Evolutionary conservation across 805 yeast genomes (phyloP), one percentile per base, ranked within the genome.

Genomic region (Suhomyces sp.): DNA sequence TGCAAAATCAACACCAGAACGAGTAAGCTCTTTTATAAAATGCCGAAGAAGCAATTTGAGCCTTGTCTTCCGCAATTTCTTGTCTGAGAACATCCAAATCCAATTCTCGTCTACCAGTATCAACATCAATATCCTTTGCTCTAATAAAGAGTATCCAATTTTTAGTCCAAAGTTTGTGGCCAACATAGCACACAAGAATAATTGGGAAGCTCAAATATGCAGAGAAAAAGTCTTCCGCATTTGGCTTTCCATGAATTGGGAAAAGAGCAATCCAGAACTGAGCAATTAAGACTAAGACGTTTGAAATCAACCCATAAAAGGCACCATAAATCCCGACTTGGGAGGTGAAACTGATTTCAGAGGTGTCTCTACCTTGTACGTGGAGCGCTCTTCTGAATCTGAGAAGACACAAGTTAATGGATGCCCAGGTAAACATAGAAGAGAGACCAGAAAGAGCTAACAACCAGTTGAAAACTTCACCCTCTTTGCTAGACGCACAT

Each of bases 381-480:
- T 56, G 48, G 43, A 76, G 68, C 2, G 83, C 88, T 32, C 71
- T 67, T 53, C 76, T 72, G 63, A 83, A 85, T 38, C 78, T 72
- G 25, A 80, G 47, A 51, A 82, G 88, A 28, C 81, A 76, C 24
- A 74, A 60, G 51, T 83, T 79, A 43, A 83, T 79, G 5, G 87
- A 74, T 33, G 80, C 81, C 95, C 95, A 85, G 16, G 84, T 79
- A 59, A 82, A 77, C 38, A 84, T 66, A 12, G 88, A 78, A 1
- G 88, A 77, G 43, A 85, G 65, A 42, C 90, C 88, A 26, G 87
- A 79, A 20, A 85, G 56, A 10, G 88, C 82, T 48, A 82, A 67
- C 56, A 84, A 60, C 93, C 93, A 84, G 42, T 67, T 65, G 62
- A 85, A 85, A 19, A 81, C 81, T 5, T 59, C 70, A 35, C 70